Conservation (phyloP, 257 asterid species). For the Vinca minor region DNA sequence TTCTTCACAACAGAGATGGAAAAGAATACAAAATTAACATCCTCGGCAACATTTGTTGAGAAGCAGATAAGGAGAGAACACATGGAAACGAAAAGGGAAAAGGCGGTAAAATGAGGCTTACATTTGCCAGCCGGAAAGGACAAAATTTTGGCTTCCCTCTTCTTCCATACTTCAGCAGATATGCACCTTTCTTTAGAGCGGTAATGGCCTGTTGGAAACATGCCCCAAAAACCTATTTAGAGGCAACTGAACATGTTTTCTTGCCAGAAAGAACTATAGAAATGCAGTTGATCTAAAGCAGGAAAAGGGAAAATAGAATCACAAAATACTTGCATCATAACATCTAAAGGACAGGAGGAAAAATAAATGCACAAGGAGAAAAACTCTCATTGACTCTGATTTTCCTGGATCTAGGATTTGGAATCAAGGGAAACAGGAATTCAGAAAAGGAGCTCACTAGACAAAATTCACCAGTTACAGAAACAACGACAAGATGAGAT, state of each 20-base stretch:
- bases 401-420: background rate
- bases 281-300: slow-evolving; percentile 14
- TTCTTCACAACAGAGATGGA: background rate
- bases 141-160: slow-evolving; percentile 94
- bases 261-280: slow-evolving; percentile 10
- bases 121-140: slow-evolving; percentile 84
- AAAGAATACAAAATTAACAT: background rate
- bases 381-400: background rate
- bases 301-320: slow-evolving; percentile 3
- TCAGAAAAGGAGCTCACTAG: background rate
- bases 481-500: background rate
- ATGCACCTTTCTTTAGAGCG: slow-evolving; percentile 84
- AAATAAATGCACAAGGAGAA: background rate
- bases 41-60: background rate
- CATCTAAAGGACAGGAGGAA: background rate
- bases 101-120: slow-evolving; percentile 27
- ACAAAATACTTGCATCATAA: background rate
- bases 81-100: background rate
- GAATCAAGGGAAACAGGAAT: background rate
- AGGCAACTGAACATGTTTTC: slow-evolving; percentile 13
- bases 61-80: slow-evolving; percentile 2
- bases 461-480: slow-evolving; percentile 2
- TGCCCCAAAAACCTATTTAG: slow-evolving; percentile 23
- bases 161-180: slow-evolving; percentile 80
- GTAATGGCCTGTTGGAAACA: slow-evolving; percentile 58